Conservation (phyloP, 306 rosid species). For the Inga oerstediana region DNA sequence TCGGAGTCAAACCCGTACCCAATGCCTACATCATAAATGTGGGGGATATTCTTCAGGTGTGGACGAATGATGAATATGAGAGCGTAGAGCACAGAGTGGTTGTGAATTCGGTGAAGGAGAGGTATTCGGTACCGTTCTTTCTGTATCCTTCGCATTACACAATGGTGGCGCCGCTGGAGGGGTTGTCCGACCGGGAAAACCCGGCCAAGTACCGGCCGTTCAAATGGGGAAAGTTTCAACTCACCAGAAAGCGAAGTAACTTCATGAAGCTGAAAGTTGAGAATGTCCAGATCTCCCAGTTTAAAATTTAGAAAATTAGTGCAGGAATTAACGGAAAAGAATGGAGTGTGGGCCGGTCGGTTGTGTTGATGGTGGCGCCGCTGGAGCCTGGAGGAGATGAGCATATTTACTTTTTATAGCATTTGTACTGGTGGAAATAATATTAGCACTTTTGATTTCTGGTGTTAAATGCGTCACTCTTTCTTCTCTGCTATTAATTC, state of each 20-base stretch:
- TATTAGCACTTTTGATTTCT: too few relatives aligned
- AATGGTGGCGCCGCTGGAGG: conserved; percentile 35
- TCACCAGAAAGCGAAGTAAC: conserved; percentile 48
- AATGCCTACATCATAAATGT: conserved; percentile 33
- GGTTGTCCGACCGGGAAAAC: conserved; percentile 34
- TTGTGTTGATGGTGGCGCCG: too few relatives aligned
- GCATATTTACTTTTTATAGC: too few relatives aligned
- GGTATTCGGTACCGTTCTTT: conserved; percentile 42
- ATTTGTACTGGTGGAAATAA: too few relatives aligned
- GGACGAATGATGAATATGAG: conserved; percentile 8
- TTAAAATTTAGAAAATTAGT: background rate
- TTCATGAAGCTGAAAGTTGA: conserved; percentile 49
- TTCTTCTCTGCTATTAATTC: too few relatives aligned
- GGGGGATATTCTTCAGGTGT: conserved; percentile 29
- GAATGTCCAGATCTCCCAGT: conserved; percentile 54
- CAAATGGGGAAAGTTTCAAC: conserved; percentile 53
- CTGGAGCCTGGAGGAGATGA: too few relatives aligned
- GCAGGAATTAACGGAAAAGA: too few relatives aligned
- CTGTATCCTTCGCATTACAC: conserved; percentile 50
- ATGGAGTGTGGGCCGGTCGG: too few relatives aligned
- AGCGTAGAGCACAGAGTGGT: conserved; percentile 18
- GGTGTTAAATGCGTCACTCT: too few relatives aligned
- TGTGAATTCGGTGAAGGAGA: conserved; percentile 43
- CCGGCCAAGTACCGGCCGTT: conserved; percentile 55
- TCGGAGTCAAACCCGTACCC: conserved; percentile 28